Base-by-base conservation (phyloP, 2,329 filamentous ascomycete genomes). In the Cladosporium sp. region DNA sequence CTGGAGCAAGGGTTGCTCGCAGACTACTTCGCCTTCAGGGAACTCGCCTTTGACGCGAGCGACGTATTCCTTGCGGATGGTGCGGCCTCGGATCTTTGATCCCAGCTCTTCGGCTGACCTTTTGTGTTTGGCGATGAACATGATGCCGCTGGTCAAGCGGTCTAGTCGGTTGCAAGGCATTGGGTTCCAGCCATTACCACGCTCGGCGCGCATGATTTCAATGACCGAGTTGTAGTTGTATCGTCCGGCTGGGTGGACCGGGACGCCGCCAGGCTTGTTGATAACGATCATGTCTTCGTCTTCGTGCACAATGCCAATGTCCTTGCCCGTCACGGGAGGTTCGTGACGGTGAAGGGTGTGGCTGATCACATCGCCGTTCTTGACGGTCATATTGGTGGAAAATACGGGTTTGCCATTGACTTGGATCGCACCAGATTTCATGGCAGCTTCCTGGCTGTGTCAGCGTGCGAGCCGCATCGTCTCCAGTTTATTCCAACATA, bases 331-430 rank as follows among this genome's bases (percentile, higher is more conserved):
- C 32, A 97, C 91, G 0, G 94, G 94, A 1, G 94, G 94, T 74
- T 99, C 94, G 72, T 99, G 94, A 13, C 94, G 88, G 73, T 99
- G 94, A 60, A 96, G 81, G 3, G 91, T 97, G 74, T 99, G 94
- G 10, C 90, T 93, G 56, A 99, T 87, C 57, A 96, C 77, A 69
- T 97, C 89, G 62, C 94, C 94, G 69, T 99, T 97, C 68, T 87
- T 87, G 52, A 97, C 80, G 39, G 88, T 77, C 56, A 91, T 86
- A 62, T 87, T 77, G 1, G 87, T 83, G 6, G 78, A 77, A 0
- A 83, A 80, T 3, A 90, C 85, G 19, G 74, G 75, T 66, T 90
- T 85, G 53, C 89, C 88, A 72, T 97, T 94, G 65, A 97, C 82
- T 32, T 83, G 81, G 49, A 99, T 91, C 60, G 83, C 81, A 39